Percentiles rank a stretch among this genome's conserved stretches.
phyloP scores from a whole-genome alignment of 371 early-diverging fungal species.

The Mucor lusitanicus region DNA sequence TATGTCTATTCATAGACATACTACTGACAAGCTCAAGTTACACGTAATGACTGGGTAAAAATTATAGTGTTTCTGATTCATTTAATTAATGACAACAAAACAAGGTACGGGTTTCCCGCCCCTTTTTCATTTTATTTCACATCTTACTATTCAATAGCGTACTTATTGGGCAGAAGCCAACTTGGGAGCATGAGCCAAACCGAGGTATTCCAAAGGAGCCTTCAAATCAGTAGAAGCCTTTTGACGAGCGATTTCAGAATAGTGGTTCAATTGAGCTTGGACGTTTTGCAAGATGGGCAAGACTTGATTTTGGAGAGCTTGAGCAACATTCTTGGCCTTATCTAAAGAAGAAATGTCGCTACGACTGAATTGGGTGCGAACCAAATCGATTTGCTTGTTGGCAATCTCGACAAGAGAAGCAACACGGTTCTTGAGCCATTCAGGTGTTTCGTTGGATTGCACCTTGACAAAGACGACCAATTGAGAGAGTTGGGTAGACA shows the following conservation, averaged over 20 bases:
- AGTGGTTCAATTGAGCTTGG: constrained; percentile 44
- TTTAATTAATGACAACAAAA: background rate
- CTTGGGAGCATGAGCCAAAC: constrained; percentile 21
- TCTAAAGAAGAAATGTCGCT: constrained; percentile 51
- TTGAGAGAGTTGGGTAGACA: constrained; percentile 26
- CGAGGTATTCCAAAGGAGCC: constrained; percentile 31
- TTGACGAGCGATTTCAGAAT: constrained; percentile 34
- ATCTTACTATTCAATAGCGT: background rate
- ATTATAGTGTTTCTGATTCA: background rate
- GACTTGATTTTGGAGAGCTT: constrained; percentile 56
- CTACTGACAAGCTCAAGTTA: background rate
- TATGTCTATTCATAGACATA: too few species aligned
- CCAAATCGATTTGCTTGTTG: constrained; percentile 51
- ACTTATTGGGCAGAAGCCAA: constrained; percentile 15
- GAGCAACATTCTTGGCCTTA: constrained; percentile 60
- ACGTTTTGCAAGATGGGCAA: constrained; percentile 59
- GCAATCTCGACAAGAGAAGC: constrained; percentile 54
- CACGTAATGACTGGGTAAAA: background rate
- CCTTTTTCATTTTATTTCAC: background rate
- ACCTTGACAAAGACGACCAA: constrained; percentile 46
- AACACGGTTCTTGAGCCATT: constrained; percentile 52
- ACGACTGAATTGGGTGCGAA: constrained; percentile 49
- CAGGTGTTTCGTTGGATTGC: constrained; percentile 47
- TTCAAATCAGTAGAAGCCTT: constrained; percentile 34
- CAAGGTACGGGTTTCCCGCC: background rate